These are phyloP conservation scores for Theobroma cacao DNA, from an alignment of 345 rosid genomes.

Conservation along the genomic window DNA sequence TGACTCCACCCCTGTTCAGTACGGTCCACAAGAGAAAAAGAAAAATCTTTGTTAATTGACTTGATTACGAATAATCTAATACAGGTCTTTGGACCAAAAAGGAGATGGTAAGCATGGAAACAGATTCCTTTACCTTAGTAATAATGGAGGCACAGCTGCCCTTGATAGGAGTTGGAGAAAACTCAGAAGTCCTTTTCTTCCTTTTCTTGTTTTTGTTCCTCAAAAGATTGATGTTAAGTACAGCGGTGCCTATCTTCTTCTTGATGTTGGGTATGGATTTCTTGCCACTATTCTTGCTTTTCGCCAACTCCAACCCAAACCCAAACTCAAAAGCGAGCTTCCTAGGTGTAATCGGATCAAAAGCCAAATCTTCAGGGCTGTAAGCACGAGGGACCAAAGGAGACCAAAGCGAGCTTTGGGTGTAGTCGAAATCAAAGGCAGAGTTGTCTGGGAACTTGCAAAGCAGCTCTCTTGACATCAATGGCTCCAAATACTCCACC, in stretches of 20 bases:
- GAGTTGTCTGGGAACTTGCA: slow-evolving; percentile 82
- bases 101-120: no score
- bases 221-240: slow-evolving; percentile 17
- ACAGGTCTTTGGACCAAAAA: no score
- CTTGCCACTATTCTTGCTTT: slow-evolving; percentile 8
- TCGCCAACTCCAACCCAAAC: slow-evolving; percentile 22
- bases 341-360: slow-evolving; percentile 22
- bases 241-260: slow-evolving; percentile 14
- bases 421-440: slow-evolving; percentile 64
- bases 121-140: slow-evolving; percentile 54
- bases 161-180: slow-evolving; percentile 41
- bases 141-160: slow-evolving; percentile 44
- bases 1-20: slow-evolving; percentile 68
- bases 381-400: slow-evolving; percentile 65
- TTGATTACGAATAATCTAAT: no score
- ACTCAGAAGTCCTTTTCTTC: slow-evolving; percentile 18
- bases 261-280: slow-evolving; percentile 16
- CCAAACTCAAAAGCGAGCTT: slow-evolving; percentile 35
- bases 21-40: not conserved
- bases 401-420: slow-evolving; percentile 93
- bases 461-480: slow-evolving; percentile 73
- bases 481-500: slow-evolving; percentile 70
- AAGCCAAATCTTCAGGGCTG: slow-evolving; percentile 40
- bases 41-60: no score
- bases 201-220: slow-evolving; percentile 24